Conservation (phyloP, 2,329 filamentous ascomycete genomes). For the Sarocladium oryzae region DNA sequence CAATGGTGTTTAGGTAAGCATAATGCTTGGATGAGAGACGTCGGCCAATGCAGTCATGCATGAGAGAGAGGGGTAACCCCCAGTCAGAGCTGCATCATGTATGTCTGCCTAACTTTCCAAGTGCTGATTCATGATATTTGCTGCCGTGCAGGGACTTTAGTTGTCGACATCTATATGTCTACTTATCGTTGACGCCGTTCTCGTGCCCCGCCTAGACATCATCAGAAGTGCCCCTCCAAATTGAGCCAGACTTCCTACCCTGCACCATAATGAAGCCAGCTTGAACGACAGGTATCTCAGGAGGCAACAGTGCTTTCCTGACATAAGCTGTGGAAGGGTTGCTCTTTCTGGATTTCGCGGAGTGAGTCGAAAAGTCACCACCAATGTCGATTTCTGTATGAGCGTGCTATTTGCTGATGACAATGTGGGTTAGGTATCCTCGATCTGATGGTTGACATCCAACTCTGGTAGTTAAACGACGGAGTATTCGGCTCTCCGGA, state of each 20-base stretch:
- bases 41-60: neutral
- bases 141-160: neutral
- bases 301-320: too few relatives aligned
- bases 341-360: too few relatives aligned
- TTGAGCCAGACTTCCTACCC: slow-evolving; percentile 1
- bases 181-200: neutral
- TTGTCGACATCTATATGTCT: neutral
- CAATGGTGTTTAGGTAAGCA: slow-evolving; percentile 7
- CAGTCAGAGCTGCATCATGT: slow-evolving; percentile 3
- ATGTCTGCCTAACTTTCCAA: neutral
- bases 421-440: neutral
- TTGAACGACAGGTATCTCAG: too few relatives aligned
- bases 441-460: neutral
- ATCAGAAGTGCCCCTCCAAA: neutral
- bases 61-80: neutral
- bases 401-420: neutral
- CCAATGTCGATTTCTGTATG: too few relatives aligned
- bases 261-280: neutral
- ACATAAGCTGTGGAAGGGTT: too few relatives aligned
- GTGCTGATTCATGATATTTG: neutral
- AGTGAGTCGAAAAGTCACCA: too few relatives aligned
- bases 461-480: too few relatives aligned
- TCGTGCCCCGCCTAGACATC: slow-evolving; percentile 1
- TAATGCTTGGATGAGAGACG: neutral
- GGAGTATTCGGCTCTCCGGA: too few relatives aligned